Base-by-base conservation (phyloP, 306 rosid genomes). In the Ceratonia siliqua region DNA sequence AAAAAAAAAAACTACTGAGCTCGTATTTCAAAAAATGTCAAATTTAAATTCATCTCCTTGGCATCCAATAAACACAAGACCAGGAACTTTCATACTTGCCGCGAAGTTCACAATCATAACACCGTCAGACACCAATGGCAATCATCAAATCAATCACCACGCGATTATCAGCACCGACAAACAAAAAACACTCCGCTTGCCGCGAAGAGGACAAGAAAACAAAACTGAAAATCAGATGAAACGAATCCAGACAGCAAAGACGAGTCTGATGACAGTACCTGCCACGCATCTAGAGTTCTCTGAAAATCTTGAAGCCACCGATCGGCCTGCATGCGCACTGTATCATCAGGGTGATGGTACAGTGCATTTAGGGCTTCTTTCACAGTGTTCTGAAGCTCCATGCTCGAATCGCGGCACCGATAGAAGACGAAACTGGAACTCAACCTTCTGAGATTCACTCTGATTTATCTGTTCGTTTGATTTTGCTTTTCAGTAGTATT, bases 261-360 rank as follows among this genome's bases (percentile, higher is more conserved):
- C 12, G 5, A 49, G 84, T 75, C 58, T 62, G 82, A 62, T 33
- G 49, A 21, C 0, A 61, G 75, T 36, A 95, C 99, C 99, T 95
- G 99, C 99, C 99, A 95, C 46, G 99, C 99, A 82, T 95, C 99
- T 30, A 95, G 78, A n/a, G 96, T 92, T 5, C 98, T 89, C 88
- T 90, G 98, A 69, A 95, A 95, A 35, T 90, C 89, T 73, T 95
- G 99, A 3, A 95, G 98, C 83, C 89, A 95, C 36, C 94, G 99
- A 95, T 95, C 99, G 90, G 99, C 99, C 72, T 89, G 94, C 86
- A 85, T 74, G 79, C 97, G 98, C 49, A 92, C 88, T 41, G 90
- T 73, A 70, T 90, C 98, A 76, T 89, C 96, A 0, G 99, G 99
- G 79, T 90, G 99, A 79, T 95, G 99, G 83, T 95, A 95, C 54